Conservation (phyloP, 495 filamentous ascomycete species). For the Mycothermus thermophilus region DNA sequence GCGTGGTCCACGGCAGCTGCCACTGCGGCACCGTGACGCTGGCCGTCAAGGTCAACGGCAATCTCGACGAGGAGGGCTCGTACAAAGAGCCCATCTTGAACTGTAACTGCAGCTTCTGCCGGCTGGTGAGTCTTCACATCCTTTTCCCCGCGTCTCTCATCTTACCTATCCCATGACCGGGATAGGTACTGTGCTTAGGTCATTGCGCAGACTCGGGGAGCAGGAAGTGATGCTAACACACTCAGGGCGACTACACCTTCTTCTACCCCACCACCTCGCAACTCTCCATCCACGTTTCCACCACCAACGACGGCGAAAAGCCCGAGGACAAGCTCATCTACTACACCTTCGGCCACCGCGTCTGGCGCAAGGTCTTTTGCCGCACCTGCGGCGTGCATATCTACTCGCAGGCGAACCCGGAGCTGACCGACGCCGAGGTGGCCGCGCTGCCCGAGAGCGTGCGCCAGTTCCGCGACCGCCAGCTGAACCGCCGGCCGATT, state of each 20-base stretch:
- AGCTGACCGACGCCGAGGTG: constrained; percentile 11
- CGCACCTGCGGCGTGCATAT: constrained; percentile 29
- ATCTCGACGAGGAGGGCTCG: constrained; percentile 17
- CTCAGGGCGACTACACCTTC: constrained; percentile 20
- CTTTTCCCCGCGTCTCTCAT: neutral
- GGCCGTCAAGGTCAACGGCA: constrained; percentile 24
- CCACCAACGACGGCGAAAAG: no score
- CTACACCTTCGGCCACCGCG: constrained; percentile 20
- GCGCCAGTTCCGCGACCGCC: constrained; percentile 1
- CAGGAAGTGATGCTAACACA: neutral
- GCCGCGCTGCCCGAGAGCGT: constrained; percentile 12
- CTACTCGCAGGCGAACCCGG: constrained; percentile 8
- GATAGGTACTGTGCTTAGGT: no score
- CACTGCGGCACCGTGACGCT: constrained; percentile 37
- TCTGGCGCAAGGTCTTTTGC: constrained; percentile 29
- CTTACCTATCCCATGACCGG: no score
- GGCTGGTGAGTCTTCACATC: constrained; percentile 18
- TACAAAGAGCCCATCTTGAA: constrained; percentile 14
- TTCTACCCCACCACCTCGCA: constrained; percentile 21
- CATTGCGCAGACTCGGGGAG: no score
- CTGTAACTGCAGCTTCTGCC: constrained; percentile 35
- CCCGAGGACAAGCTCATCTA: constrained; percentile 22
- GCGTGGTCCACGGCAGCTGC: constrained; percentile 35
- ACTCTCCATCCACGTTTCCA: constrained; percentile 17
- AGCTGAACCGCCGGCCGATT: constrained; percentile 7